Base-by-base conservation (phyloP, 1,284 basidiomycete genomes). In the Ceratobasidium sp. region DNA sequence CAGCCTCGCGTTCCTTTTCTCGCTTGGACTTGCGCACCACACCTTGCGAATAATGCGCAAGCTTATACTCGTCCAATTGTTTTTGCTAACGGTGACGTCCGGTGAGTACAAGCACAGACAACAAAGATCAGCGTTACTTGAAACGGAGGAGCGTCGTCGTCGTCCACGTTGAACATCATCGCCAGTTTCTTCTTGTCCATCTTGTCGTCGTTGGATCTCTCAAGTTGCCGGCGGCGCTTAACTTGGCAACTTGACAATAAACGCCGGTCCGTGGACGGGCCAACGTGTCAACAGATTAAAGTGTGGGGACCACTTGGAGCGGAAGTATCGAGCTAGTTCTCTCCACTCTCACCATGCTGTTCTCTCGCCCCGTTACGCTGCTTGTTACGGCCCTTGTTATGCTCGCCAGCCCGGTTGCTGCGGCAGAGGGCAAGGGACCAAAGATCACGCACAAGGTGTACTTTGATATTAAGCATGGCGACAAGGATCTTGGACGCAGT, bases 401-500 rank as follows among this genome's bases (percentile, higher is more conserved):
- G 60, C 27, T 64, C 32, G 32, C 60, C 38, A 47, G 60, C 43
- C 43, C 31, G 34, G 47, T 64, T 52, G 49, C 45, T 10, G 57
- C 45, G 27, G 47, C 27, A 17, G 57, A 60, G 29, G 84, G 84
- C 15, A 92, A 90, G 74, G 87, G 88, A 17, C 94, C 94, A 17
- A 88, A 85, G 81, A 89, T 97, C 76, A 96, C 94, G 57, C 82
- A 92, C 86, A 93, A 91, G 81, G 91, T 97, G 76, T 97, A 88
- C 84, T 97, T 97, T 76, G 94, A 97, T 80, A 89, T 97, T 72
- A 88, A 91, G 75, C 93, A 96, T 79, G 93, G 93, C 32, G 92
- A 90, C 78, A 83, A 91, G 79, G 82, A 87, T 56, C 71, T 97
- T 38, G 95, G 95, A 70, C 87, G 94, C 72, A 83, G 91, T 93